These are phyloP conservation scores for Acanthamoeba healyi DNA, from an alignment of 208 protist genomes.

Conservation along the genomic window DNA sequence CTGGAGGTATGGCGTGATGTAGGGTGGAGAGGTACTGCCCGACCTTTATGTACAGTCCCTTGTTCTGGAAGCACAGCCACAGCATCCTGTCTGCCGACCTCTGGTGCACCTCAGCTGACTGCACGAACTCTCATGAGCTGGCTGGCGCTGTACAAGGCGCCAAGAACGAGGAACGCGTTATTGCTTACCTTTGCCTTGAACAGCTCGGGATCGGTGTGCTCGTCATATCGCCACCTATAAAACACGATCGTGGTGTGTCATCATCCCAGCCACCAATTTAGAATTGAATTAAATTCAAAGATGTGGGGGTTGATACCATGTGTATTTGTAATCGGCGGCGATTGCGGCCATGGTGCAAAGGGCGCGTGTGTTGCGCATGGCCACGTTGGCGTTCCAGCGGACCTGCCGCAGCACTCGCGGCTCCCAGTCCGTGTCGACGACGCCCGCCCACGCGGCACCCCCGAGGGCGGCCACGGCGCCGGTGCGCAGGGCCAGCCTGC, in stretches of 20 bases:
- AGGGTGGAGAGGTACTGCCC: slow-evolving; percentile 96
- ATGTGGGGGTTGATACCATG: not conserved
- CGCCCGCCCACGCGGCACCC: not conserved
- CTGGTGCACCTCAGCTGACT: not conserved
- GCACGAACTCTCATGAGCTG: not conserved
- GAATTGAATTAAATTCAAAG: not conserved
- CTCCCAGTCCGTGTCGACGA: not conserved
- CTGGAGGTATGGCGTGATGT: slow-evolving; percentile 93
- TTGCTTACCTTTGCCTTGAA: not conserved
- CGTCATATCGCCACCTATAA: not conserved
- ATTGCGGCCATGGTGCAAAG: slow-evolving; percentile 13
- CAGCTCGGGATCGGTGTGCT: not conserved
- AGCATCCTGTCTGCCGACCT: not conserved
- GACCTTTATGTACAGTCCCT: slow-evolving; percentile 95
- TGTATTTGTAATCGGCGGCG: slow-evolving; percentile 39
- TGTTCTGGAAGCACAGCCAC: slow-evolving; percentile 5
- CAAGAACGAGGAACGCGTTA: not conserved
- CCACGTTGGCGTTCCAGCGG: not conserved
- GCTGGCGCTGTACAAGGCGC: too few relatives aligned
- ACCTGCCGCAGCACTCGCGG: not conserved
- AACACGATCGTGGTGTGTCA: not conserved
- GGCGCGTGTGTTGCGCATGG: not conserved
- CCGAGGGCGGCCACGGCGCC: not conserved
- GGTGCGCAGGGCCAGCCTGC: not conserved
- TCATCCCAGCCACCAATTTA: not conserved